Evolutionary conservation across 2,329 filamentous ascomycete species (phyloP), one percentile per base, ranked within the genome.

Genomic region (Cladosporium phlei): DNA sequence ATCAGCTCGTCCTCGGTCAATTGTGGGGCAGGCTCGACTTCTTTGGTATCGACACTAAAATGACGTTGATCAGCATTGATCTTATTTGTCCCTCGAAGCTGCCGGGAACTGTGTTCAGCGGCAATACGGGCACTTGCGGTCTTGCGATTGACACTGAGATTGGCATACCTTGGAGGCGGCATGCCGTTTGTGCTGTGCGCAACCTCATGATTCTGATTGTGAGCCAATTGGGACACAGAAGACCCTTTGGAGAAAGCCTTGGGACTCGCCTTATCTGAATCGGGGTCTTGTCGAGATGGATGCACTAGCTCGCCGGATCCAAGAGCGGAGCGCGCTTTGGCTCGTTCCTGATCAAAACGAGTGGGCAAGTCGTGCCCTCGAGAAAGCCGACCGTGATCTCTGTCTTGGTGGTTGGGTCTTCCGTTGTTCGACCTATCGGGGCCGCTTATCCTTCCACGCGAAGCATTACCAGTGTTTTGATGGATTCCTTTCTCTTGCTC

Each of bases 1-100:
- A 95, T 86, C 60, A 91, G 77, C 55, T 86, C 83, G 52, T 85
- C 86, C 70, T 94, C 86, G 64, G 94, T 85, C 12, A 63, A 47
- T 56, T 88, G 64, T n/a, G 78, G 74, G 56, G 56, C 49, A 19
- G 58, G 47, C 25, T 61, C 49, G 47, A 76, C 70, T 54, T 78
- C 75, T 51, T 77, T 71, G 54, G 68, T 72, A 51, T 33, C 19
- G 24, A 16, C 24, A n/a, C 19, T 48, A 32, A 7, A 29, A 28
- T 20, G 11, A 38, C 9, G 20, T 64, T 49, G 76, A 67, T 78
- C 79, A 66, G 77, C 63, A 64, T 82, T 63, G 42, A 71, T 77
- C 39, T 69, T 62, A 40, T 72, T 38, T 38, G n/a, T n/a, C n/a
- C n/a, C n/a, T n/a, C n/a, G n/a, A n/a, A n/a, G n/a, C n/a, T n/a